Evolutionary conservation across 108 stramenopile genomes (phyloP), one percentile per base, ranked within the genome.

Genomic region (Cyclotella cryptica): DNA sequence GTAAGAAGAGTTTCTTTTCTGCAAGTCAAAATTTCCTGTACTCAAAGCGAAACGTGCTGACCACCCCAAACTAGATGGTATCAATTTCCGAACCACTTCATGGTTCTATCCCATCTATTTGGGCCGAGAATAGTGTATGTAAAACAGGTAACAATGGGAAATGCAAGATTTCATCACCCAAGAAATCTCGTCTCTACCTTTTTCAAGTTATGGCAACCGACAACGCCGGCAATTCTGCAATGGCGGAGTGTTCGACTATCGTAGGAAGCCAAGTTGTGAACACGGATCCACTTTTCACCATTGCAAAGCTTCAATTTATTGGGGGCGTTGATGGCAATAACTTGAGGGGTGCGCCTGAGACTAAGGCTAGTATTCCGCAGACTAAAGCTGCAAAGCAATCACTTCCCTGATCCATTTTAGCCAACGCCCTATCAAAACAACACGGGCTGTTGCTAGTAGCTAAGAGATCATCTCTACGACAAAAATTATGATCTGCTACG

Each of bases 121-220:
- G 43, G 43, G 66, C 45, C 6, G 45, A 67, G 17, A 29, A 67
- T 29, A 47, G 12, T 29, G 24, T 24, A 14, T 67, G 66, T 44
- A 35, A 45, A 1, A 47, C 66, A 3, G 45, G 15, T 17, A n/a
- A 4, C 10, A 67, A 29, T 67, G 66, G 66, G 12, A 67, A 67
- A 44, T 67, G 66, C 66, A 67, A 67, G 45, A 51, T 67, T 18
- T 67, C 66, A 22, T 67, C 66, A 14, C 45, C 66, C 26, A 46
- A 46, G 17, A 27, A 27, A 15, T 67, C 66, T 67, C 66, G 66
- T 42, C 14, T 14, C 17, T 67, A 67, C 22, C 10, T 51, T 22
- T 44, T 67, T 22, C 21, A 46, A 14, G 28, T 67, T 0, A 67
- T 9, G 15, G 66, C 66, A 14, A 67, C 30, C 1, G 66, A 67